Base-by-base conservation (phyloP, 441 rosid genomes). In the Croton setiger region DNA sequence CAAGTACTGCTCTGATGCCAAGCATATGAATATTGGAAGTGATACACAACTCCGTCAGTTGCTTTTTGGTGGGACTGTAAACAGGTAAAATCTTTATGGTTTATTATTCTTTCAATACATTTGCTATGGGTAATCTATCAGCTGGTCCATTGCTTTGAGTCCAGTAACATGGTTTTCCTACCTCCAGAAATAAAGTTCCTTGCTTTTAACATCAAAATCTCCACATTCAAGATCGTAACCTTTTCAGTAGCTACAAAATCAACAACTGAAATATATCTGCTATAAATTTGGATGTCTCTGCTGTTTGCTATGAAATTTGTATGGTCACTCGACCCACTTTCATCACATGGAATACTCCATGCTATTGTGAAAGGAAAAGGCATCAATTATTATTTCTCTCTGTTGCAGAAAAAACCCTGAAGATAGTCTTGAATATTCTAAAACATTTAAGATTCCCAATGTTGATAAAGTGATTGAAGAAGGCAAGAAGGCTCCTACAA, bases 21-120 rank as follows among this genome's bases (percentile, higher is more conserved):
- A 81, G 82, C 79, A 85, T 80, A 94, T 92, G 98, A 92, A 94
- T 75, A 92, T 92, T 73, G 94, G 96, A 74, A 94, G 99, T 75
- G 97, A 94, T 72, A 68, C 93, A 66, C 99, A 94, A 77, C 73
- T 94, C 68, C 86, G 98, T 69, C 96, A 87, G 76, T 86, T 92
- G 75, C 78, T 94, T 66, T 92, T 86, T 77, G 96, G 97, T 63
- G 98, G 97, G 68, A 78, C 70, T 47, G 53, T 51, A 52, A 90
- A 92, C 83, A 82, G 90, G 99, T 95, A 79, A 47, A 49, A 21
- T 69, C 47, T 68, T 18, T 54, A 55, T 55, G 12, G 7, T n/a
- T 20, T n/a, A 23, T 56, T 18, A 51, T 64, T 74, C 52, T 45
- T 31, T 45, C 58, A 8, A 43, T 23, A 54, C 39, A 43, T 67